Base-by-base conservation (phyloP, 2,329 filamentous ascomycete genomes). In the Alternaria consortialis region DNA sequence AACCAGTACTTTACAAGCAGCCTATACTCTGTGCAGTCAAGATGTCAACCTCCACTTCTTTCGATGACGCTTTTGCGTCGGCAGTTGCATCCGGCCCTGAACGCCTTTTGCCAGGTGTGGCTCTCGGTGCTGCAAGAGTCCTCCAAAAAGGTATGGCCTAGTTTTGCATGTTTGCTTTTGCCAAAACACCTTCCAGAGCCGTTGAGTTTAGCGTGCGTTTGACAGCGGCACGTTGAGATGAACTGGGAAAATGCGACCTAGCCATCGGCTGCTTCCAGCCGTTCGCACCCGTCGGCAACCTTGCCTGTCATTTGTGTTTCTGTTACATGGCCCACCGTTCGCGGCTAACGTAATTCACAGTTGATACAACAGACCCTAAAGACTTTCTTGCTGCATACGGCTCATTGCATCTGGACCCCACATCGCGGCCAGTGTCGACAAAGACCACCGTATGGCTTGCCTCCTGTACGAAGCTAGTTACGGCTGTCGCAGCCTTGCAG, bases 361-460 rank as follows among this genome's bases (percentile, higher is more conserved):
- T 20, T 57, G 37, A 23, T 27, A 7, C 39, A 36, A 27, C 23
- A 39, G 29, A 57, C 31, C 17, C 20, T 5, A 42, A 37, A 27
- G 63, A 72, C 54, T 71, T 64, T 48, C 51, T 63, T 40, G 46
- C 61, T 42, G 60, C 60, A 39, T 67, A 63, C 32, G 68, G 66
- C 27, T 71, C 64, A 2, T 7, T 70, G 48, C 44, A 60, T 47
- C 54, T 69, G 2, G 62, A 64, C 15, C 58, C 68, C 40, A 40
- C 54, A 9, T 69, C 66, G 29, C 29, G 57, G 4, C 40, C 62
- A 17, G 63, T 71, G n/a, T 57, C 62, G 2, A 53, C 54, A 27
- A 60, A 74, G n/a, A 69, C 65, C 4, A 65, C 70, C 8, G 69
- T 77, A 64, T 77, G 73, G 74, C 61, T 75, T 9, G 73, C 74